Conservation (phyloP, 805 yeast genomes). For the Candida namnaoensis region DNA sequence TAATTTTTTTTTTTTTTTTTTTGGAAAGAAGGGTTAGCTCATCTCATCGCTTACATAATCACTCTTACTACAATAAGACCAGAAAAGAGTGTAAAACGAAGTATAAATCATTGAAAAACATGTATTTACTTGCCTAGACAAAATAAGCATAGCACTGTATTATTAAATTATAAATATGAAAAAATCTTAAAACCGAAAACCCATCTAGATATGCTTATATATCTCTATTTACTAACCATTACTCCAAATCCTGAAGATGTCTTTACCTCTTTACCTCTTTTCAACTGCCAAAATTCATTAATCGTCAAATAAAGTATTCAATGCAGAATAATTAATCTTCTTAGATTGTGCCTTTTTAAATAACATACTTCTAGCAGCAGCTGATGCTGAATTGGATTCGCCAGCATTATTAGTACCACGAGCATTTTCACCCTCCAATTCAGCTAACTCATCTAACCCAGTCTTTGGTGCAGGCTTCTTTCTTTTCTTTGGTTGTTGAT, state of each 20-base stretch:
- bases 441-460: conserved; percentile 22
- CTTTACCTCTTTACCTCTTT: too few relatives aligned
- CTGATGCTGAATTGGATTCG: conserved; percentile 54
- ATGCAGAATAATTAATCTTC: conserved; percentile 84
- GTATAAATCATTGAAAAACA: too few relatives aligned
- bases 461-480: conserved; percentile 24
- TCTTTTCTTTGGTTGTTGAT: conserved; percentile 45
- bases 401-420: conserved; percentile 36
- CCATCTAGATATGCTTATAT: too few relatives aligned
- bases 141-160: too few relatives aligned
- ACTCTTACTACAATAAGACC: too few relatives aligned
- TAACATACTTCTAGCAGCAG: conserved; percentile 70
- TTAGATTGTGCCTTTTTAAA: conserved; percentile 71
- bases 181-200: too few relatives aligned
- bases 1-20: too few relatives aligned
- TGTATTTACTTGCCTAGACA: too few relatives aligned
- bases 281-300: background rate
- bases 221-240: too few relatives aligned
- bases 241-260: too few relatives aligned
- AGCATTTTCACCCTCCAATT: conserved; percentile 23
- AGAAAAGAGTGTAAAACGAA: too few relatives aligned
- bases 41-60: background rate
- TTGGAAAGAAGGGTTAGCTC: background rate
- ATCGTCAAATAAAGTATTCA: conserved; percentile 40
- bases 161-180: too few relatives aligned